These are phyloP conservation scores for Trichomonascus vanleenenianus DNA, from an alignment of 805 yeast species.

Conservation along the genomic window DNA sequence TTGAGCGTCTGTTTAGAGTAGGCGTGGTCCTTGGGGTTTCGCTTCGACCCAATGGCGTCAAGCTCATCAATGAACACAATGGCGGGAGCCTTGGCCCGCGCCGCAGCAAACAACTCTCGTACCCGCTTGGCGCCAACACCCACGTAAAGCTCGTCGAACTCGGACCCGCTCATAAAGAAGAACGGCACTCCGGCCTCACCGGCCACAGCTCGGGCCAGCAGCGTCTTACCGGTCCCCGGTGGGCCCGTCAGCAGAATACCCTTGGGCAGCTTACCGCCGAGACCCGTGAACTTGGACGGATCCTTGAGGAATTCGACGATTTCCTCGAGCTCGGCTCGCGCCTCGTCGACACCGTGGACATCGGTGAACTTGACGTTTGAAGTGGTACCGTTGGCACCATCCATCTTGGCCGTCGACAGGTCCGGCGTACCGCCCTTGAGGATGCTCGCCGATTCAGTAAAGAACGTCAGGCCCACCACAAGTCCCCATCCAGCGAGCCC, in stretches of 20 bases:
- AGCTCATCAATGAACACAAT: constrained; percentile 95
- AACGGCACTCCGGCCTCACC: constrained; percentile 99
- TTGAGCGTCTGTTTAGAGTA: constrained; percentile 96
- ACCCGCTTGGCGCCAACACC: constrained; percentile 99
- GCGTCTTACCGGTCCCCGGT: constrained; percentile 98
- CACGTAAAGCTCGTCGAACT: constrained; percentile 94
- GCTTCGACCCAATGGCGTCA: constrained; percentile 97
- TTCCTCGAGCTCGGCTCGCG: constrained; percentile 93
- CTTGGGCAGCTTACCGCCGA: constrained; percentile 96
- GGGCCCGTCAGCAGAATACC: constrained; percentile 97
- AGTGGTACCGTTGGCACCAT: constrained; percentile 77
- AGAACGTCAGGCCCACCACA: constrained; percentile 66
- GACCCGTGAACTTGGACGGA: constrained; percentile 90
- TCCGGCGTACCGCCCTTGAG: constrained; percentile 42
- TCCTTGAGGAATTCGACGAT: constrained; percentile 96
- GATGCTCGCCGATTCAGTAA: constrained; percentile 77
- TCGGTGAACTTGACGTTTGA: constrained; percentile 85
- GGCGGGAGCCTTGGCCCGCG: constrained; percentile 93
- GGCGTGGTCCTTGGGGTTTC: constrained; percentile 97
- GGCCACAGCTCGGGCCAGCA: constrained; percentile 95
- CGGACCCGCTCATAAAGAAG: constrained; percentile 97
- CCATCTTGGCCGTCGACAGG: constrained; percentile 46
- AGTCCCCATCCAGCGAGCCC: constrained; percentile 75
- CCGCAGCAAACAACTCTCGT: constrained; percentile 87
- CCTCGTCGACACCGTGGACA: constrained; percentile 97